A percentile compares a stretch with the other conserved stretches of the same genome.
phyloP scores from a whole-genome alignment of 1,139 yeast species.

The Scheffersomyces segobiensis region DNA sequence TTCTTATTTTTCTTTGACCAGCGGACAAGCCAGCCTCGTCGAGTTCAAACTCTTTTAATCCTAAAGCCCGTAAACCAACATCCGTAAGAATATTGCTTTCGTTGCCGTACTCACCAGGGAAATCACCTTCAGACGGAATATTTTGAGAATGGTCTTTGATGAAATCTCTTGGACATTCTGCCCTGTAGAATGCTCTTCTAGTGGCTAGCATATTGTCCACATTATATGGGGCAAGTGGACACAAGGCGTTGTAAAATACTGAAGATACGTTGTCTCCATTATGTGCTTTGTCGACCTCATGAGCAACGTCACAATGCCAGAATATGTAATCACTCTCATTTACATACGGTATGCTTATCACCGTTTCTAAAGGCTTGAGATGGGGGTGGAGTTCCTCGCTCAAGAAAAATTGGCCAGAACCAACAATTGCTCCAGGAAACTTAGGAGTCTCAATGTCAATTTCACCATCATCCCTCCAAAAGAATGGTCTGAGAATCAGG shows the following conservation, averaged over 20 bases:
- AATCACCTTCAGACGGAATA: too few species aligned
- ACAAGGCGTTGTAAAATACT: constrained; percentile 21
- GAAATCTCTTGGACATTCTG: too few species aligned
- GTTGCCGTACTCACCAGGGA: too few species aligned
- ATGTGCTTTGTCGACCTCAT: constrained; percentile 46
- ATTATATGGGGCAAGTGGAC: too few species aligned
- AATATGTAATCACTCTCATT: constrained; percentile 44
- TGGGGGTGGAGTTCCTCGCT: constrained; percentile 25
- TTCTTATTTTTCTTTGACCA: too few species aligned
- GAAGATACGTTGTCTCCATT: constrained; percentile 38
- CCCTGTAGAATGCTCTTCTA: too few species aligned
- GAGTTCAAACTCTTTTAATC: too few species aligned
- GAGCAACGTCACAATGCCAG: constrained; percentile 52
- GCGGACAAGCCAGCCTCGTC: too few species aligned
- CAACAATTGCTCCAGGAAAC: constrained; percentile 29
- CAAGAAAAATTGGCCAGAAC: constrained; percentile 28
- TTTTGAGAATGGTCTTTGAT: too few species aligned
- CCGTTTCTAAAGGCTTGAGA: constrained; percentile 22
- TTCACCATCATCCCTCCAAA: constrained; percentile 28
- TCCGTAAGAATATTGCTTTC: too few species aligned
- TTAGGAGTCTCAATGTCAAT: constrained; percentile 19
- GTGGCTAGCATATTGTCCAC: too few species aligned
- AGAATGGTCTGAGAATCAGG: constrained; percentile 44
- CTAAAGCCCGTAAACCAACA: too few species aligned
- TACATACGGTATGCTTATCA: constrained; percentile 33